A percentile compares a stretch with the other conserved stretches of the same genome.
Evolutionary conservation across 495 filamentous ascomycete species (phyloP).

Genomic region (Aspergillus kassunensis): DNA sequence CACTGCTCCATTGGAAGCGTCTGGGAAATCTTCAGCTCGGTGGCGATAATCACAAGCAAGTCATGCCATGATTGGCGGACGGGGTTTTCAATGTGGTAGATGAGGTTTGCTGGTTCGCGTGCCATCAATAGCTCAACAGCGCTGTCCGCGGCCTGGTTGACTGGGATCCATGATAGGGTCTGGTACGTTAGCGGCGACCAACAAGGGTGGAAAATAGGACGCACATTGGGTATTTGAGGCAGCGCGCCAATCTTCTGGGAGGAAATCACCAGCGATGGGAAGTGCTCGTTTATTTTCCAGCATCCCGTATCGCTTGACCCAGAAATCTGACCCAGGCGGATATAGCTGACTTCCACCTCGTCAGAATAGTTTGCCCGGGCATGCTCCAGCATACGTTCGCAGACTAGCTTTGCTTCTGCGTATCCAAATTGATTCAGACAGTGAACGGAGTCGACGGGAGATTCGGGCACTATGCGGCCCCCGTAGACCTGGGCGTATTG

Average conservation of each 20-base stretch:
- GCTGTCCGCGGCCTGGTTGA: not conserved
- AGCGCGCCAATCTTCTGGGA: conserved; percentile 35
- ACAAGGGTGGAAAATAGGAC: not conserved
- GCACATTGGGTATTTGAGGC: conserved; percentile 33
- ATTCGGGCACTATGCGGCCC: not conserved
- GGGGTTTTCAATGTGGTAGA: conserved; percentile 10
- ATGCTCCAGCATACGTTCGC: conserved; percentile 6
- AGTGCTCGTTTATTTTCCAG: conserved; percentile 52
- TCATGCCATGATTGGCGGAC: conserved; percentile 4
- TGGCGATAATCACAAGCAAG: not conserved
- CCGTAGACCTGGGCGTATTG: conserved; percentile 16
- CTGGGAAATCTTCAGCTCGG: not conserved
- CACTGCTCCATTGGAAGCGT: not conserved
- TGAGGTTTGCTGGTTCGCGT: not conserved
- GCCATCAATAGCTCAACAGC: not conserved
- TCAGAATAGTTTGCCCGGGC: not conserved
- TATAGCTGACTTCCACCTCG: conserved; percentile 7
- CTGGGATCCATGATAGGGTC: conserved; percentile 12
- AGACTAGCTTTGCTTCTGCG: conserved; percentile 4
- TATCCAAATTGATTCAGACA: not conserved
- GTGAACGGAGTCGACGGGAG: not conserved
- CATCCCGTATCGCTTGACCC: conserved; percentile 45
- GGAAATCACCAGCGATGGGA: conserved; percentile 31
- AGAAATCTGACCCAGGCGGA: conserved; percentile 47
- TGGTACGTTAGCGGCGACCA: not conserved